Percentiles rank a stretch among this genome's conserved stretches.
Evolutionary conservation across 208 protist genomes (phyloP).

Genomic region (Wallacemonas sp.): DNA sequence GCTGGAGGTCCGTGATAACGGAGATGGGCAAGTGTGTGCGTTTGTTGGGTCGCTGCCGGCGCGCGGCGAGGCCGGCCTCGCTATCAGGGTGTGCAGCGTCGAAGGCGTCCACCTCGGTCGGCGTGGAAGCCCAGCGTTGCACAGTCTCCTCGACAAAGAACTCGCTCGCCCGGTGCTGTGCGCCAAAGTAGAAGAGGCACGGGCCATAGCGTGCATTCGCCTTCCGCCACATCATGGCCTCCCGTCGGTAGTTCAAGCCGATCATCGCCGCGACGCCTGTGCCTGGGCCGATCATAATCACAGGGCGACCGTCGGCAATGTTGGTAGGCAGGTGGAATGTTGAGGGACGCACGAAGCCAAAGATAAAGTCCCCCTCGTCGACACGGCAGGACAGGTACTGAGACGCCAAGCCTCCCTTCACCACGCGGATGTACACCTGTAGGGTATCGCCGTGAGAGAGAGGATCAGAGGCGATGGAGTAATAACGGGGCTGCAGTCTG

Average conservation of each 20-base stretch:
- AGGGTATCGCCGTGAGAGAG: conserved; percentile 60
- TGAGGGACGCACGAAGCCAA: conserved; percentile 84
- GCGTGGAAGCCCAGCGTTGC: conserved; percentile 35
- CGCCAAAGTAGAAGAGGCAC: conserved; percentile 72
- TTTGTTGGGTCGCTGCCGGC: background rate
- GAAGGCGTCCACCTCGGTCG: conserved; percentile 19
- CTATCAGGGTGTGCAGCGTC: conserved; percentile 26
- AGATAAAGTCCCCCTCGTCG: conserved; percentile 33
- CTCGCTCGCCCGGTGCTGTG: conserved; percentile 37
- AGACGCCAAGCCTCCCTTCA: conserved; percentile 76
- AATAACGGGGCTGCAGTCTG: conserved; percentile 92
- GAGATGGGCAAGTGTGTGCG: conserved; percentile 18
- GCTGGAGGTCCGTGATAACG: conserved; percentile 56
- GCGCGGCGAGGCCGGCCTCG: conserved; percentile 22
- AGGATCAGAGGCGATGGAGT: conserved; percentile 94
- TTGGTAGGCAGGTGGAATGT: conserved; percentile 82
- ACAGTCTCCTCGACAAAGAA: conserved; percentile 68
- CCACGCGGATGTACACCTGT: conserved; percentile 80
- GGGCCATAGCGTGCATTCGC: conserved; percentile 25
- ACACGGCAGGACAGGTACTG: conserved; percentile 66
- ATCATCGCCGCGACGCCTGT: conserved; percentile 89
- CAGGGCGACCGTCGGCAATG: conserved; percentile 33
- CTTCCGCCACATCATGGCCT: conserved; percentile 52
- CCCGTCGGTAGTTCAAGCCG: conserved; percentile 71
- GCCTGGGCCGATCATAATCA: conserved; percentile 93